A percentile compares a stretch with the other conserved stretches of the same genome.
Conservation (phyloP, 108 stramenopile species). For the Nannochloropsis gaditana region DNA sequence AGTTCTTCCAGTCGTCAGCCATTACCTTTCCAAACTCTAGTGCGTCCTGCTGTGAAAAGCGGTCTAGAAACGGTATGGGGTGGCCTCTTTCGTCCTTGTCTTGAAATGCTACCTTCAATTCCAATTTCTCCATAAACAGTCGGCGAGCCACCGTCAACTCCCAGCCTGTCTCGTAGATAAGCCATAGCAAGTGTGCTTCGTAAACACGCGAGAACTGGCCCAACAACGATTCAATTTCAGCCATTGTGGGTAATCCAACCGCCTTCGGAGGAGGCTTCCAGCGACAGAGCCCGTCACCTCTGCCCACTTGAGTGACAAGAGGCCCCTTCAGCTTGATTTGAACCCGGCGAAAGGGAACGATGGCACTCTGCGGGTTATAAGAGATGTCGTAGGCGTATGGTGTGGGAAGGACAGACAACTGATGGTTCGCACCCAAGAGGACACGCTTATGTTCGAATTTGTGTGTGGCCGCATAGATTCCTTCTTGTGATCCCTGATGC, state of each 20-base stretch:
- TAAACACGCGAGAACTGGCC: background rate
- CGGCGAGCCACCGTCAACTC: background rate
- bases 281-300: background rate
- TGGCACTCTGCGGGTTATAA: background rate
- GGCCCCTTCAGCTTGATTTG: background rate
- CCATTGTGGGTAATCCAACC: background rate
- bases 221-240: background rate
- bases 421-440: background rate
- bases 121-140: background rate
- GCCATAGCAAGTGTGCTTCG: background rate
- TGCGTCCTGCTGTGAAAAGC: background rate
- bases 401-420: background rate
- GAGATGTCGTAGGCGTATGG: background rate
- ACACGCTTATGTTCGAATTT: background rate
- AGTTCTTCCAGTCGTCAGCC: background rate
- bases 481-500: background rate
- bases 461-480: background rate
- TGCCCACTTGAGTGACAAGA: background rate
- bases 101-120: background rate
- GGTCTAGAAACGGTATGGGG: background rate
- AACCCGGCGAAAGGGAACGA: background rate
- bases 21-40: background rate
- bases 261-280: slow-evolving; percentile 1
- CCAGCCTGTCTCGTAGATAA: background rate
- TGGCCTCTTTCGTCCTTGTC: background rate